These are phyloP conservation scores for Penicillium mononematosum DNA, from an alignment of 495 filamentous ascomycete species.

Conservation along the genomic window DNA sequence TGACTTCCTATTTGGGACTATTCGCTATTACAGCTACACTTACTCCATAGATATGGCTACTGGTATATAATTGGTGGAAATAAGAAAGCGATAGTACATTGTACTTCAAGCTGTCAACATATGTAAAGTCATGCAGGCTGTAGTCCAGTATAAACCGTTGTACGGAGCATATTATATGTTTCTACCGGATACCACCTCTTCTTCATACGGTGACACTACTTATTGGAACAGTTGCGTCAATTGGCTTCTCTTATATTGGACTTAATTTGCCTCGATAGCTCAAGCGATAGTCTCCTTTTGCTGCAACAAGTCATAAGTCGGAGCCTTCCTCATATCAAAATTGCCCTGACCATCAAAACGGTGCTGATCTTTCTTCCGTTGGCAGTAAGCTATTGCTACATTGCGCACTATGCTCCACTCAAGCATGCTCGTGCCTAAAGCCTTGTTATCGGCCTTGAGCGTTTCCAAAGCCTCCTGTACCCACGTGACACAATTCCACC, in stretches of 20 bases:
- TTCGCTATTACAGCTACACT: not conserved
- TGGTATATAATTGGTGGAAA: too few relatives aligned
- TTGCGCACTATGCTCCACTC: slow-evolving; percentile 37
- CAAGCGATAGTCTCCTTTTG: slow-evolving; percentile 30
- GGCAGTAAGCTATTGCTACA: slow-evolving; percentile 35
- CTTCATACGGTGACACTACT: too few relatives aligned
- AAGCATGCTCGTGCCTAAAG: slow-evolving; percentile 34
- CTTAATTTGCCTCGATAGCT: not conserved
- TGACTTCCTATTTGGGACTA: not conserved
- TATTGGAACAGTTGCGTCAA: not conserved
- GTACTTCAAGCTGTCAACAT: too few relatives aligned
- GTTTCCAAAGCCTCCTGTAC: slow-evolving; percentile 38
- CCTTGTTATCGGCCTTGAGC: slow-evolving; percentile 30
- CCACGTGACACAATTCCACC: slow-evolving; percentile 47
- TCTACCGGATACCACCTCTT: too few relatives aligned
- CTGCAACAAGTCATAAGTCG: slow-evolving; percentile 40
- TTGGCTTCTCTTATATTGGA: not conserved
- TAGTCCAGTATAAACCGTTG: too few relatives aligned
- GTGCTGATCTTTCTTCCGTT: slow-evolving; percentile 35
- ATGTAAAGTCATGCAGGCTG: too few relatives aligned
- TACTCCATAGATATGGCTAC: too few relatives aligned
- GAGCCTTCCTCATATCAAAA: slow-evolving; percentile 26
- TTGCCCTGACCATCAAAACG: slow-evolving; percentile 32
- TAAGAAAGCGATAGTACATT: too few relatives aligned
- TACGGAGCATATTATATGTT: too few relatives aligned